Percentiles rank a stretch among this genome's conserved stretches.
These are phyloP conservation scores for Rhodosporidiobolus sp. DNA, from an alignment of 768 basidiomycete genomes.

Conservation along the genomic window DNA sequence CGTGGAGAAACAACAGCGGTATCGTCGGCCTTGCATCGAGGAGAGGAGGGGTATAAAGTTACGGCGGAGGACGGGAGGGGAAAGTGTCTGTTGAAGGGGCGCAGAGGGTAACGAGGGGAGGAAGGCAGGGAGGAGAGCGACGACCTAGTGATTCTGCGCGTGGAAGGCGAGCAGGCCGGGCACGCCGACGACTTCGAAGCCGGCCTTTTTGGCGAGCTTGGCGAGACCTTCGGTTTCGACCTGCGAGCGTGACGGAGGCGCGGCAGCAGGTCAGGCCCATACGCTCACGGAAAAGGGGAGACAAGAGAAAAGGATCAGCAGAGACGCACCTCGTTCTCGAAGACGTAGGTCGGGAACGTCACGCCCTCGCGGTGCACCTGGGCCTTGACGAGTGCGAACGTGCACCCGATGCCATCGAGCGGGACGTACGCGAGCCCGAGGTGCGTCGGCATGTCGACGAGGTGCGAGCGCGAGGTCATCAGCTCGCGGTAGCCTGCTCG, in stretches of 20 bases:
- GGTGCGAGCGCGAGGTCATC: slow-evolving; percentile 10
- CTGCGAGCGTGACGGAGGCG: neutral
- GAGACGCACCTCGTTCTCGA: slow-evolving; percentile 22
- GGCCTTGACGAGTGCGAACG: slow-evolving; percentile 33
- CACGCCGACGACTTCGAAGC: slow-evolving; percentile 29
- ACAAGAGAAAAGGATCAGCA: neutral
- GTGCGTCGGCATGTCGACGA: slow-evolving; percentile 34
- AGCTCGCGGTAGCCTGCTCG: slow-evolving; percentile 24
- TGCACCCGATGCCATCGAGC: slow-evolving; percentile 30
- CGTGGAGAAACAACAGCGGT: too few species aligned
- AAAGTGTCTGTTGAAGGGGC: neutral
- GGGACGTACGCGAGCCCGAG: slow-evolving; percentile 27
- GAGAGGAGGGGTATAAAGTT: too few species aligned
- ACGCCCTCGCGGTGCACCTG: slow-evolving; percentile 30
- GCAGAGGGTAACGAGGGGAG: too few species aligned
- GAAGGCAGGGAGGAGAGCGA: neutral
- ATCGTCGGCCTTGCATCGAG: too few species aligned
- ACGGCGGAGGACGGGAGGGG: neutral
- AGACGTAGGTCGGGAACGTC: slow-evolving; percentile 27
- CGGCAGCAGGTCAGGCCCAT: too few species aligned
- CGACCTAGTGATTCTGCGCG: slow-evolving; percentile 22
- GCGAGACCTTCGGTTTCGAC: slow-evolving; percentile 30
- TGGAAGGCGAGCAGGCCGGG: slow-evolving; percentile 24
- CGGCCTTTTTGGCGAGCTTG: slow-evolving; percentile 16
- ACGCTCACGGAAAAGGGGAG: too few species aligned